Evolutionary conservation across 768 basidiomycete species (phyloP).

Genomic region (Boletellus sp.): DNA sequence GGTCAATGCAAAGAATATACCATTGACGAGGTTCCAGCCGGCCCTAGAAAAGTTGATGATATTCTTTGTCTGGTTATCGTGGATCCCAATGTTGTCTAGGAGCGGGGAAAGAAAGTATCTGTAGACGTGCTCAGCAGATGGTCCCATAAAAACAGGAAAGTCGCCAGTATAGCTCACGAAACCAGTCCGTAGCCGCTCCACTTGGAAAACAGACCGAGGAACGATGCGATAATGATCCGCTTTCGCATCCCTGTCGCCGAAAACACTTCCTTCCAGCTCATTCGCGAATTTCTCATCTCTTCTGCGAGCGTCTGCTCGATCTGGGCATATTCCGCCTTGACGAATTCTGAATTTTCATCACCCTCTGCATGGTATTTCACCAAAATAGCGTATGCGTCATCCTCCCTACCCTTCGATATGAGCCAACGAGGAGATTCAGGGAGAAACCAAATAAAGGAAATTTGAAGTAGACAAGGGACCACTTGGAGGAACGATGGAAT

Average conservation of each 20-base stretch:
- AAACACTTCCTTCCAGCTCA: not conserved
- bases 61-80: conserved; percentile 14
- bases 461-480: conserved; percentile 48
- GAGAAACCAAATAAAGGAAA: conserved; percentile 51
- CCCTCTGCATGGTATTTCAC: conserved; percentile 61
- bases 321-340: conserved; percentile 53
- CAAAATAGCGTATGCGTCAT: conserved; percentile 46
- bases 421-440: conserved; percentile 68
- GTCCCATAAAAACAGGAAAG: too few species aligned
- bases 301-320: conserved; percentile 51
- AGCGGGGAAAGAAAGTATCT: conserved; percentile 13
- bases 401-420: conserved; percentile 50
- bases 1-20: not conserved
- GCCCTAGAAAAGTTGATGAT: conserved; percentile 7
- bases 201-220: conserved; percentile 7
- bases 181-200: conserved; percentile 12
- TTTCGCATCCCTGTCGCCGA: conserved; percentile 12
- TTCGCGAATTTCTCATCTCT: conserved; percentile 5
- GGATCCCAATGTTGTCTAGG: conserved; percentile 16
- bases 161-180: not conserved
- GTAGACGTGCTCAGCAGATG: not conserved
- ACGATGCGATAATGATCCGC: conserved; percentile 9
- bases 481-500: conserved; percentile 57
- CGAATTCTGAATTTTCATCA: conserved; percentile 47
- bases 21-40: conserved; percentile 8